Base-by-base conservation (phyloP, 768 basidiomycete genomes). In the Guyanaporus albipodus region DNA sequence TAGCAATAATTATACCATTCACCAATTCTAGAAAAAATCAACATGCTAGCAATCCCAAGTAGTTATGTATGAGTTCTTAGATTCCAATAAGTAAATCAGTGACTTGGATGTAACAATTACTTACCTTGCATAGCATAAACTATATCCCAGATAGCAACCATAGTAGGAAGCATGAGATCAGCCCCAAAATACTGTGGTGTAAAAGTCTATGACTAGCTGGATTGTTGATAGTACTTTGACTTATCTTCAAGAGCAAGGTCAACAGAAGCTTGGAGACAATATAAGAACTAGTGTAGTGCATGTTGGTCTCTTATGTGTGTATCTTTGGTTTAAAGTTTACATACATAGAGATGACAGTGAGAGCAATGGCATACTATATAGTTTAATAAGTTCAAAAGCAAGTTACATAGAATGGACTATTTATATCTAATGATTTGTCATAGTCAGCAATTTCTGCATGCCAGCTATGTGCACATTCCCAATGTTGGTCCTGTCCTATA, bases 81-180 rank as follows among this genome's bases (percentile, higher is more conserved):
- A 38, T 9, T 14, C n/a, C 24, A 19, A 4, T 19, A 19, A 41
- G 32, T 24, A 17, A 26, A 40, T 35, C 3, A 19, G 6, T 4
- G n/a, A 28, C 21, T n/a, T 26, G 6, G 8, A 17, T n/a, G 19
- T 19, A 15, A 36, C 11, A 52, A 26, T 27, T 24, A n/a, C n/a
- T 49, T 18, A 74, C 81, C 83, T 73, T 87, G 83, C 36, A 79
- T 66, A 8, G 80, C 72, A 9, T 76, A 73, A 12, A 81, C 73
- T n/a, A 85, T 38, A n/a, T 85, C 85, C 85, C 86, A 88, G 1
- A 78, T 55, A 0, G 76, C 73, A 37, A 85, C 63, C 74, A 85
- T 78, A 1, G 76, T 62, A 0, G 86, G 85, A 59, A 84, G 72
- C 38, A 78, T 64, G 46, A 78, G 72, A n/a, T 82, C 74, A 2